Evolutionary conservation across 305 asterid species (phyloP).

Genomic region (Fraxinus latifolia): DNA sequence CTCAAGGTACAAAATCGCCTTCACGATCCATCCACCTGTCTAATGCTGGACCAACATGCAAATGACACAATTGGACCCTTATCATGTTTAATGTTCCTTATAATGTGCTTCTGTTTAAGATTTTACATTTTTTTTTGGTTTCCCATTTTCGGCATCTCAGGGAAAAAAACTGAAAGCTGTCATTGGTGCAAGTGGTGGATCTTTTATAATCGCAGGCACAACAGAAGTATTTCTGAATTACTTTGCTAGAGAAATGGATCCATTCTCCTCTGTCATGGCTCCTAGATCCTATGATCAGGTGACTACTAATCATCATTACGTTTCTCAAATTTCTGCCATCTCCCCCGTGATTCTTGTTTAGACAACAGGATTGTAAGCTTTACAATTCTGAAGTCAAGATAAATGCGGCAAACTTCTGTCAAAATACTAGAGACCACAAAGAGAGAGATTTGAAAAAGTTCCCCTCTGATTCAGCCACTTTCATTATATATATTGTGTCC

Average conservation of each 20-base stretch:
- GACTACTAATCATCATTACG: neutral
- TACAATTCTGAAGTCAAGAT: neutral
- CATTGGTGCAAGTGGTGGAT: slow-evolving; percentile 68
- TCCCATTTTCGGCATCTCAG: slow-evolving; percentile 23
- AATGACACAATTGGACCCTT: neutral
- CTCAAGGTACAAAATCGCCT: slow-evolving; percentile 36
- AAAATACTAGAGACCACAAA: too few species aligned
- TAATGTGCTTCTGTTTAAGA: neutral
- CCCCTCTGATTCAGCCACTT: too few species aligned
- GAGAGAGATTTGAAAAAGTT: too few species aligned
- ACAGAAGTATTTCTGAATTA: slow-evolving; percentile 51
- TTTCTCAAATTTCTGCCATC: neutral
- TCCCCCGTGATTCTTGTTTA: neutral
- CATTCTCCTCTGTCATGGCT: slow-evolving; percentile 58
- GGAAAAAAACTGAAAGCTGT: slow-evolving; percentile 46
- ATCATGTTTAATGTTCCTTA: neutral
- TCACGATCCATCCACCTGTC: neutral
- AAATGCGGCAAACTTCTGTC: neutral
- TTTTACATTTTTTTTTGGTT: neutral
- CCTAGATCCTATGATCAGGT: slow-evolving; percentile 72
- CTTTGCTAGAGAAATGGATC: slow-evolving; percentile 52
- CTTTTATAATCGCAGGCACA: slow-evolving; percentile 47
- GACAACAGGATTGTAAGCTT: neutral
- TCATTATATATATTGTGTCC: too few species aligned
- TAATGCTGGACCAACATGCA: neutral